Evolutionary conservation across 129 eudicot species (phyloP).

Genomic region (Oenanthe sinensis): DNA sequence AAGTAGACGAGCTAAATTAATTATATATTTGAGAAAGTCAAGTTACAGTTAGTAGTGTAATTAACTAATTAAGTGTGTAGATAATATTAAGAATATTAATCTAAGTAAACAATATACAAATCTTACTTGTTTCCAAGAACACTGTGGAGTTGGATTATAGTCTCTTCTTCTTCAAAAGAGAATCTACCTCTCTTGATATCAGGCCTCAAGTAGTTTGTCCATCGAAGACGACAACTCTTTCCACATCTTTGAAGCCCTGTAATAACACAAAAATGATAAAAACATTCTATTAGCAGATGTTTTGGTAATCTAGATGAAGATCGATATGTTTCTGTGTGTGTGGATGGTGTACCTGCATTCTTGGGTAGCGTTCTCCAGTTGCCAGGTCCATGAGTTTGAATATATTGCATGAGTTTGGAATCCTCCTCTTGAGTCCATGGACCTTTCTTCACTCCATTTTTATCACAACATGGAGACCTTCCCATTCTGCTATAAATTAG

Average conservation of each 20-base stretch:
- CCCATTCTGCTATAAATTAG: slow-evolving; percentile 33
- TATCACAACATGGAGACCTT: slow-evolving; percentile 71
- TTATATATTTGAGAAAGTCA: too few relatives aligned
- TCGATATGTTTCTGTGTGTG: background rate
- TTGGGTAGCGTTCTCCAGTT: slow-evolving; percentile 78
- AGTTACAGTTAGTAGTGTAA: background rate
- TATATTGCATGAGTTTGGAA: slow-evolving; percentile 48
- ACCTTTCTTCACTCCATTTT: slow-evolving; percentile 74
- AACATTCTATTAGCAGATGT: background rate
- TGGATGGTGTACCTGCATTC: slow-evolving; percentile 44
- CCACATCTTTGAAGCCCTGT: slow-evolving; percentile 78
- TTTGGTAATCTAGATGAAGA: background rate
- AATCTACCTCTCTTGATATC: slow-evolving; percentile 86
- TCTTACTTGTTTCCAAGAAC: slow-evolving; percentile 74
- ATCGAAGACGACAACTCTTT: slow-evolving; percentile 76
- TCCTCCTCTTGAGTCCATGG: slow-evolving; percentile 86
- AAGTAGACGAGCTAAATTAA: background rate
- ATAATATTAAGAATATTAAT: background rate
- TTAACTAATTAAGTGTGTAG: too few relatives aligned
- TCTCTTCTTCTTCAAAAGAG: slow-evolving; percentile 82
- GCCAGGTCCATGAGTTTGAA: slow-evolving; percentile 56
- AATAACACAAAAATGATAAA: background rate
- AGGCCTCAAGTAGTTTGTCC: slow-evolving; percentile 84
- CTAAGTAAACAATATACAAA: background rate
- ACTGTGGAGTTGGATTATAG: slow-evolving; percentile 73